These are phyloP conservation scores for Podaxis sp. DNA, from an alignment of 768 basidiomycete species.

Conservation along the genomic window DNA sequence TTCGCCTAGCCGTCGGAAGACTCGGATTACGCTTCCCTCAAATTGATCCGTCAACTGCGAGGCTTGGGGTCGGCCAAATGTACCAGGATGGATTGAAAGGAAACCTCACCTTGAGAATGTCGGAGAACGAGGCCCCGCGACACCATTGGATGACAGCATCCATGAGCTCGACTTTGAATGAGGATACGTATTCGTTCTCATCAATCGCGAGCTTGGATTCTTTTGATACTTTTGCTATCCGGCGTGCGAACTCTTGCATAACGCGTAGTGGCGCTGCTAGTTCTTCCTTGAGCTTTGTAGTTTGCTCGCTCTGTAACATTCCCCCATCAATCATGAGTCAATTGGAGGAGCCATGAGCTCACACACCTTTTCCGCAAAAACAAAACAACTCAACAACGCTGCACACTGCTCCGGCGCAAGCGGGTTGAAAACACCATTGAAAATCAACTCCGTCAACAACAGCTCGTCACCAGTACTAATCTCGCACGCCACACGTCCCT, in stretches of 20 bases:
- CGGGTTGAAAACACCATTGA: slow-evolving; percentile 94
- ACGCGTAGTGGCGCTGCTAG: slow-evolving; percentile 87
- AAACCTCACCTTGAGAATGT: slow-evolving; percentile 83
- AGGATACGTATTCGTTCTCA: slow-evolving; percentile 93
- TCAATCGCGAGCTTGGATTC: slow-evolving; percentile 87
- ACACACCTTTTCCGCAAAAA: slow-evolving; percentile 90
- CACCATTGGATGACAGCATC: slow-evolving; percentile 98
- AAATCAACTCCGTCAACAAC: slow-evolving; percentile 92
- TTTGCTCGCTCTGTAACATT: slow-evolving; percentile 71
- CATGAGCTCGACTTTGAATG: slow-evolving; percentile 99
- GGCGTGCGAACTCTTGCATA: slow-evolving; percentile 92
- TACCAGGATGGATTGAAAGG: not conserved
- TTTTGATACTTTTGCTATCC: slow-evolving; percentile 95
- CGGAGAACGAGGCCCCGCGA: slow-evolving; percentile 92
- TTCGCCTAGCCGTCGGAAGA: slow-evolving; percentile 92
- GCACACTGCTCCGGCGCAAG: slow-evolving; percentile 90
- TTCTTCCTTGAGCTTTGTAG: slow-evolving; percentile 86
- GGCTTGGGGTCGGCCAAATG: not conserved
- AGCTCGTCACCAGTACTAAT: slow-evolving; percentile 97
- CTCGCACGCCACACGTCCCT: slow-evolving; percentile 97
- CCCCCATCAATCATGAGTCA: not conserved
- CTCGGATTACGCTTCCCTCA: slow-evolving; percentile 94
- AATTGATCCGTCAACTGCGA: slow-evolving; percentile 92
- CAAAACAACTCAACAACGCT: slow-evolving; percentile 93
- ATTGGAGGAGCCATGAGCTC: not conserved